Conservation (phyloP, 495 filamentous ascomycete species). For the Penicillium goetzii region DNA sequence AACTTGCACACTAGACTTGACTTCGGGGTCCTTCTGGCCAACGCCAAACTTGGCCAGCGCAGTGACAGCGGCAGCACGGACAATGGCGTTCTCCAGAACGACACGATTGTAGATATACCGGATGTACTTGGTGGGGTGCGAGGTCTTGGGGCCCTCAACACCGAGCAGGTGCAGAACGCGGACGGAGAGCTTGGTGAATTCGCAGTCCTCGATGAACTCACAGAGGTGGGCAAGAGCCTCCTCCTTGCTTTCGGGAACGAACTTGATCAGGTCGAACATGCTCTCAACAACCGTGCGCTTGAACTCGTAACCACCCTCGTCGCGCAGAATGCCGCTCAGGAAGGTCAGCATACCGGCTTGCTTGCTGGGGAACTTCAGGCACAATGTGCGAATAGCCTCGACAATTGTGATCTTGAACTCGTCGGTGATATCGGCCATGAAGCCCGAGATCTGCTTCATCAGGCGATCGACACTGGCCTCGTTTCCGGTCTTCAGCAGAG, state of each 20-base stretch:
- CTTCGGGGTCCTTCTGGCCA: conserved; percentile 92
- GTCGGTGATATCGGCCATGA: conserved; percentile 98
- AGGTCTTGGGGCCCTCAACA: conserved; percentile 91
- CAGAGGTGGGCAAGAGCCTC: conserved; percentile 95
- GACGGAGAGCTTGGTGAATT: conserved; percentile 97
- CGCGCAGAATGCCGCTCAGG: conserved; percentile 89
- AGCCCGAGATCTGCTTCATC: conserved; percentile 97
- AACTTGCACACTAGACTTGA: conserved; percentile 92
- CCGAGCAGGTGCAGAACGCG: conserved; percentile 92
- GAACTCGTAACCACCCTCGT: conserved; percentile 98
- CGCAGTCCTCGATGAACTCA: conserved; percentile 99
- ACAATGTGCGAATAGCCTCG: conserved; percentile 93
- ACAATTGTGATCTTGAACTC: conserved; percentile 99
- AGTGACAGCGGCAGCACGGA: conserved; percentile 93
- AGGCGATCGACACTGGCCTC: conserved; percentile 95
- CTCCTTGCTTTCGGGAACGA: conserved; percentile 96
- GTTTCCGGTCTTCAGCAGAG: conserved; percentile 95
- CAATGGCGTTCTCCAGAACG: conserved; percentile 94
- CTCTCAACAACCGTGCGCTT: conserved; percentile 97
- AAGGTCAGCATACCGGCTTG: conserved; percentile 98
- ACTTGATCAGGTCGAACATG: conserved; percentile 99
- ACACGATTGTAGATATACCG: conserved; percentile 99
- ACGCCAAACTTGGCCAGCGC: conserved; percentile 97
- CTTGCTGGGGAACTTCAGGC: conserved; percentile 97
- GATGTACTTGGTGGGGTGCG: conserved; percentile 96